Evolutionary conservation across 148 eudicot species (phyloP), one percentile per base, ranked within the genome.

Genomic region (Amaranthus hypochondriacus): DNA sequence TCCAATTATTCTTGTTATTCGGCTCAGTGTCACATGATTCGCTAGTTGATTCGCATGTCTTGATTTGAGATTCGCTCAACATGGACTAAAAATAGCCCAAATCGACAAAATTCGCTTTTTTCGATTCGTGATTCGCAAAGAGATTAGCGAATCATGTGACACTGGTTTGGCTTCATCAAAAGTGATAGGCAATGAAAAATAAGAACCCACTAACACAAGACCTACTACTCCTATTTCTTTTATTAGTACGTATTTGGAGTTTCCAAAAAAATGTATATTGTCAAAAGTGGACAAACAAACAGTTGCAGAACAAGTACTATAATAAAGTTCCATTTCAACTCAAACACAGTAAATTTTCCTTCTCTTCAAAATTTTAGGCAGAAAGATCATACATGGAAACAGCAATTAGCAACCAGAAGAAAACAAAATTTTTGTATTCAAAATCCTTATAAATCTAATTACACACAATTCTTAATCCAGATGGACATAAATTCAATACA

Each of bases 391-490:
- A 49, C 7, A 49, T 51, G 12, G 50, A 9, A 60, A 9, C 48
- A 6, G n/a, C 61, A 21, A 64, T 55, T 14, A 48, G 18, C 44
- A 51, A 58, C 7, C 52, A 59, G 0, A 5, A 61, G 10, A 39
- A 62, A 48, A 1, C 48, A 44, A n/a, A 21, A 15, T n/a, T 10
- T 5, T 28, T 28, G 39, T 28, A 28, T 28, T 28, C 39, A 28
- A 28, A 28, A 28, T 28, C 39, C 39, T 28, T 28, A 28, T 2
- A n/a, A 6, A 66, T 48, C 4, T 53, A 55, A 80, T 9, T 59
- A 49, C 69, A 18, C 71, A 68, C 5, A 44, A 75, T 47, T 44
- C 39, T 28, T 18, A 76, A 12, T 83, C 14, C 44, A 52, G n/a
- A 7, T 39, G 13, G 63, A 1, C 2, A 14, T 44, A 70, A 9